Base-by-base conservation (phyloP, 768 basidiomycete species). In the Crassisporium funariophilum region DNA sequence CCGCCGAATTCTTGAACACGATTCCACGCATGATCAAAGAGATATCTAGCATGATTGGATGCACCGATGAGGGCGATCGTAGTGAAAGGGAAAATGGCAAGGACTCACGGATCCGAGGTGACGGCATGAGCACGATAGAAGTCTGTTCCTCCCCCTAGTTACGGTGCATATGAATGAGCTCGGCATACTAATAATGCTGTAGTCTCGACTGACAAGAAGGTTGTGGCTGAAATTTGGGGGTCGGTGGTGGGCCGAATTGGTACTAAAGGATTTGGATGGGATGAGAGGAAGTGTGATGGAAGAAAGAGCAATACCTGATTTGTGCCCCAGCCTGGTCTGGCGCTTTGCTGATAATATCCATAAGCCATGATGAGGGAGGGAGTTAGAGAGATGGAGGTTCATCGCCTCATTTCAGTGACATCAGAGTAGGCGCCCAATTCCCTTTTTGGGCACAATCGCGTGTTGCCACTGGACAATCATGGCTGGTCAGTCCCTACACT, bases 101-200 rank as follows among this genome's bases (percentile, higher is more conserved):
- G 50, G 55, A 53, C 82, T 73, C 62, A 85, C 83, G 77, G 76
- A 59, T 85, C 81, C 38, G 74, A 68, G 51, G 70, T 76, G 39
- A 65, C 54, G 25, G 82, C 81, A 60, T 84, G 82, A 21, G 84
- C 84, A 44, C 77, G 75, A 62, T 80, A 86, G 55, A 72, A 86
- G 57, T 87, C 83, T 53, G 66, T 60, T 12, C 83, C 84, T 41
- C 74, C 69, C 83, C 84, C 84, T 86, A 58, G 41, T 38, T 16
- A 33, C 4, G 25, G 27, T 22, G 38, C 35, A 44, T 58, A 35
- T 42, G 57, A 40, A 55, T 46, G 24, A 54, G 45, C 52, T 53
- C 48, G 46, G 59, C 55, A 56, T 36, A 29, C 38, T 13, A 37
- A 48, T 37, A 49, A 51, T 48, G 46, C 46, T 43, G 42, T 20